Evolutionary conservation across 352 stramenopile genomes (phyloP), one percentile per base, ranked within the genome.

Genomic region (Phytophthora cajani): DNA sequence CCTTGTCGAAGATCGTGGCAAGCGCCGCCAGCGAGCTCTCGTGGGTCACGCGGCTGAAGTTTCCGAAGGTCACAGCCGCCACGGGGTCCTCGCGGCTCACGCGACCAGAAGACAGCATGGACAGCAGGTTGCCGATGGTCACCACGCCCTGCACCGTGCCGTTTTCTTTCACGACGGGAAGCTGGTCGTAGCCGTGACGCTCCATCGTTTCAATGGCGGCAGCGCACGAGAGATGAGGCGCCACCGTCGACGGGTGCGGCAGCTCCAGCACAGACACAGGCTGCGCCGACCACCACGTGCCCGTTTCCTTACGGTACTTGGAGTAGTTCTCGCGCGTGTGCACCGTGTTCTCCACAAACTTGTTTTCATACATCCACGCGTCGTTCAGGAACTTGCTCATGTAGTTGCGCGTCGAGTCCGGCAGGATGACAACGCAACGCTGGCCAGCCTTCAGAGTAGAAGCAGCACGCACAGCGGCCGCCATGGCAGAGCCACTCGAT

Each of bases 331-430:
- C 74, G 38, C 82, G 74, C 58, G 85, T 80, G 74, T 94, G 85
- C 53, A 91, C 67, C 57, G 82, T 78, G 70, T 88, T 87, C 55
- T 85, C 78, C 25, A 92, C 84, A 52, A 77, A 94, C 46, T 87
- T 75, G 76, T 94, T 88, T 44, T 85, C 84, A 57, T 83, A 92
- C 88, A 95, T 95, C 97, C 97, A 99, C 71, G 97, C 84, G 81
- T 99, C 95, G 58, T 88, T 97, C 21, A 99, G 66, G 65, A 97
- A 98, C 81, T 99, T 99, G 71, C 86, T 97, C 96, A 99, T 99
- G 91, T 99, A 99, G 82, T 99, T 99, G 25, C 96, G 84, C 19
- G 97, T 97, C 52, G 87, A 98, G 78, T 99, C 97, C 1, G 96
- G 91, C 7, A 99, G 78, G 40, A 99, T 79, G 11, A 99, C 93